Evolutionary conservation across 2,329 filamentous ascomycete genomes (phyloP).

Genomic region (Monosporascus ibericus): DNA sequence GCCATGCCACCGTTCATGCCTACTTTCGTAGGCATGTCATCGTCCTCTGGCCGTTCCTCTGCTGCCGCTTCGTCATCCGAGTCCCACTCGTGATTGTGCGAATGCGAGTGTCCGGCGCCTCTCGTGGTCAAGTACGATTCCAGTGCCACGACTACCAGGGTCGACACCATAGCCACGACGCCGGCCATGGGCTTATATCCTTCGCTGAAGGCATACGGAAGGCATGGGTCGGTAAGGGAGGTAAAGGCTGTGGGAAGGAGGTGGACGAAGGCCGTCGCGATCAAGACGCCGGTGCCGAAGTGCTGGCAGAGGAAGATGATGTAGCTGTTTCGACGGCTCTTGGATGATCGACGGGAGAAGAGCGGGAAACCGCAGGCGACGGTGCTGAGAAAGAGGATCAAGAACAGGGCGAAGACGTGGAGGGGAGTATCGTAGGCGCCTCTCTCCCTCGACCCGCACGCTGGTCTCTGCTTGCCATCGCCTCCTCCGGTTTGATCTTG

Average conservation of each 20-base stretch:
- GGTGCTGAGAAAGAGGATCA: conserved; percentile 58
- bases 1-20: conserved; percentile 29
- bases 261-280: conserved; percentile 81
- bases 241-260: conserved; percentile 62
- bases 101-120: conserved; percentile 57
- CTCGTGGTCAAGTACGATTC: conserved; percentile 83
- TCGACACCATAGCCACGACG: conserved; percentile 73
- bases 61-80: conserved; percentile 34
- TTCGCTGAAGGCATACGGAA: conserved; percentile 72
- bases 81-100: conserved; percentile 46
- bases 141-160: conserved; percentile 75
- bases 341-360: conserved; percentile 52
- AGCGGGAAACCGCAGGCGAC: conserved; percentile 60
- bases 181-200: conserved; percentile 77
- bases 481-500: conserved; percentile 27
- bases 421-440: conserved; percentile 59
- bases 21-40: conserved; percentile 15
- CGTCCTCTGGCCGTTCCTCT: conserved; percentile 13
- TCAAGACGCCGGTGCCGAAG: conserved; percentile 78
- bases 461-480: conserved; percentile 34
- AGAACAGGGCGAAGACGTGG: conserved; percentile 61
- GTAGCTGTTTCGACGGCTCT: conserved; percentile 49
- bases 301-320: conserved; percentile 65
- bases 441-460: conserved; percentile 45
- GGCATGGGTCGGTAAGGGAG: conserved; percentile 62